A percentile compares a stretch with the other conserved stretches of the same genome.
Conservation (phyloP, 345 rosid genomes). For the Gossypioides kirkii region DNA sequence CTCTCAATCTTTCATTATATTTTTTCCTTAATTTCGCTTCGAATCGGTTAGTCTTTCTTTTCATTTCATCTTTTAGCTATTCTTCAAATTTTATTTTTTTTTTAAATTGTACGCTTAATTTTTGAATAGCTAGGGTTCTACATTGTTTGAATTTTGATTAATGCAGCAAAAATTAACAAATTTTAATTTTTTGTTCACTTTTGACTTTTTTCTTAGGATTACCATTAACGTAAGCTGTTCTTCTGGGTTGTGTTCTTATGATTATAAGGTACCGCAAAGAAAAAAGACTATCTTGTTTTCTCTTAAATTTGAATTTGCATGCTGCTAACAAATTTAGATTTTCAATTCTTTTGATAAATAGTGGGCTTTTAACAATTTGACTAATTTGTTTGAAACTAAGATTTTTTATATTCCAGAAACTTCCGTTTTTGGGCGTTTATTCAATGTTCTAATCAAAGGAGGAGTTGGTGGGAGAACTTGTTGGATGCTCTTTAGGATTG, state of each 20-base stretch:
- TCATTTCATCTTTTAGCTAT: background rate
- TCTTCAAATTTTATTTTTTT: background rate
- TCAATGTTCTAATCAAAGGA: background rate
- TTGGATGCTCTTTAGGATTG: background rate
- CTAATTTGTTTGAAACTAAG: background rate
- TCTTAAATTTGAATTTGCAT: background rate
- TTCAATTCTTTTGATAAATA: background rate
- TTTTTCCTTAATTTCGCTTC: background rate
- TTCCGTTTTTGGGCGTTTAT: background rate
- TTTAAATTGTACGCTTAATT: slow-evolving; percentile 1
- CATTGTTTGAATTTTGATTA: slow-evolving; percentile 3
- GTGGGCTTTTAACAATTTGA: background rate
- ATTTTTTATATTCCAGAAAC: background rate
- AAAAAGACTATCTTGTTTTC: background rate
- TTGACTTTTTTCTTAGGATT: slow-evolving; percentile 11
- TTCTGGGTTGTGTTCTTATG: slow-evolving; percentile 25
- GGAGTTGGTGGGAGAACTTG: background rate
- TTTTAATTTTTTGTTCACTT: background rate
- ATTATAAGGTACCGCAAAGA: slow-evolving; percentile 18
- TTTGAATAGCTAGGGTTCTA: slow-evolving; percentile 3
- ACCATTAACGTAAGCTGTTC: slow-evolving; percentile 11
- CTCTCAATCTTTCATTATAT: slow-evolving; percentile 3
- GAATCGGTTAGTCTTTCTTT: slow-evolving; percentile 11
- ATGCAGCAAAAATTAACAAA: background rate
- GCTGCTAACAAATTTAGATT: background rate